A percentile compares a stretch with the other conserved stretches of the same genome.
phyloP scores from a whole-genome alignment of 2,329 filamentous ascomycete species.

The Penicillium verrucosum region DNA sequence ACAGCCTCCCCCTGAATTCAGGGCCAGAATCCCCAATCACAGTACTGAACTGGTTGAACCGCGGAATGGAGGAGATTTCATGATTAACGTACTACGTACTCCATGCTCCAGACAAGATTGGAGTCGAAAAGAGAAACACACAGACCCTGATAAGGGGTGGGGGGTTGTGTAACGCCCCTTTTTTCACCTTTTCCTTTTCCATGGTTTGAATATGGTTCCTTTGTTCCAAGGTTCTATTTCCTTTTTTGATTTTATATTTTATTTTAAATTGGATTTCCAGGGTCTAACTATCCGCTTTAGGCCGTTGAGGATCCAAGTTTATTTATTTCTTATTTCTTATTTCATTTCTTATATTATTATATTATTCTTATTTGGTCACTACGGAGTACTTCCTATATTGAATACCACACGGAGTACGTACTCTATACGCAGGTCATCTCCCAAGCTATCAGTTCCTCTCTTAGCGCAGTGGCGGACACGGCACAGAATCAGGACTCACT shows the following conservation, averaged over 20 bases:
- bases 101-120: not conserved
- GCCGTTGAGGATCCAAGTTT: slow-evolving; percentile 10
- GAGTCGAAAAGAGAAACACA: slow-evolving; percentile 5
- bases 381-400: not conserved
- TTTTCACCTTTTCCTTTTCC: slow-evolving; percentile 3
- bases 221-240: not conserved
- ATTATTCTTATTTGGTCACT: not conserved
- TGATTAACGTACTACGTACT: not conserved
- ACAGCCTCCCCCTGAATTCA: slow-evolving; percentile 28
- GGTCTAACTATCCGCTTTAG: slow-evolving; percentile 13
- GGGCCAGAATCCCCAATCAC: slow-evolving; percentile 7
- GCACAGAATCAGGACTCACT: slow-evolving; percentile 2
- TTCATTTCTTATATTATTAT: not conserved
- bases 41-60: not conserved
- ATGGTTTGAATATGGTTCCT: not conserved
- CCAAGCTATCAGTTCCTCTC: not conserved
- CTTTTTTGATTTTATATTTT: not conserved
- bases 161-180: slow-evolving; percentile 5
- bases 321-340: slow-evolving; percentile 12
- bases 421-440: not conserved
- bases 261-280: slow-evolving; percentile 17
- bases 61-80: slow-evolving; percentile 16
- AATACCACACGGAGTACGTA: not conserved
- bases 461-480: slow-evolving; percentile 12
- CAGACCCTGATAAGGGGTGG: slow-evolving; percentile 18